Percentiles rank a stretch among this genome's conserved stretches.
phyloP scores from a whole-genome alignment of 1,284 basidiomycete genomes.

The Ustilago loliicola region DNA sequence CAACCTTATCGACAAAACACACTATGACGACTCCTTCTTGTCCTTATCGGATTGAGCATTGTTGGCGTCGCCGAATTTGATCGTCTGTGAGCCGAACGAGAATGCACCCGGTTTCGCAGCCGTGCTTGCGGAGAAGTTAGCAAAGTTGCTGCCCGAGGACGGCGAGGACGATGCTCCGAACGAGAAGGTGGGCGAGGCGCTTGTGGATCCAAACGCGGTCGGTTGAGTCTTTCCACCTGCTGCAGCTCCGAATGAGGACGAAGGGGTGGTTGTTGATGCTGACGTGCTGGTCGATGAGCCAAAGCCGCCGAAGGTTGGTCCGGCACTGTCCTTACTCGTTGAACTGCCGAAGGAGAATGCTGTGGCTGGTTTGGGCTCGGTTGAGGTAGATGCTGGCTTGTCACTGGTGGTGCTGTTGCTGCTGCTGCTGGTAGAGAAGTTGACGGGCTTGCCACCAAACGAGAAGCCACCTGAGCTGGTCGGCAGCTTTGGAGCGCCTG shows the following conservation, averaged over 20 bases:
- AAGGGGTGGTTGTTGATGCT: background rate
- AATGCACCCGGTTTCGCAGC: constrained; percentile 45
- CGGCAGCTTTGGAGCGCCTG: constrained; percentile 37
- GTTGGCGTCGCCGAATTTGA: constrained; percentile 42
- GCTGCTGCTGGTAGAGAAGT: constrained; percentile 1
- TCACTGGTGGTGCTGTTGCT: constrained; percentile 1
- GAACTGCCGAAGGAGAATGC: constrained; percentile 21
- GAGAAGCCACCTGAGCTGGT: constrained; percentile 29
- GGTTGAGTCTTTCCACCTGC: background rate
- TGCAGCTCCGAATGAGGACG: constrained; percentile 25
- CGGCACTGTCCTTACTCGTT: background rate
- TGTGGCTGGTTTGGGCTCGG: constrained; percentile 4
- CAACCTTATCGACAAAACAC: background rate
- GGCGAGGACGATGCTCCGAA: constrained; percentile 21
- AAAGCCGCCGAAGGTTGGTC: constrained; percentile 24
- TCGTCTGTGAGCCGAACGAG: constrained; percentile 25
- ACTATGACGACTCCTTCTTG: constrained; percentile 1
- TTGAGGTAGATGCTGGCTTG: constrained; percentile 14
- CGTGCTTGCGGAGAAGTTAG: constrained; percentile 27
- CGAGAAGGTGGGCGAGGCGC: constrained; percentile 24
- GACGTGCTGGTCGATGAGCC: constrained; percentile 12
- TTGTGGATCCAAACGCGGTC: constrained; percentile 20
- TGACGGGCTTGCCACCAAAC: constrained; percentile 46
- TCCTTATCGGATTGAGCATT: background rate
- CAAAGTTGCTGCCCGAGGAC: constrained; percentile 26